A percentile compares a stretch with the other conserved stretches of the same genome.
Evolutionary conservation across 768 basidiomycete species (phyloP).

Genomic region (Agaricus sinodeliciosus): DNA sequence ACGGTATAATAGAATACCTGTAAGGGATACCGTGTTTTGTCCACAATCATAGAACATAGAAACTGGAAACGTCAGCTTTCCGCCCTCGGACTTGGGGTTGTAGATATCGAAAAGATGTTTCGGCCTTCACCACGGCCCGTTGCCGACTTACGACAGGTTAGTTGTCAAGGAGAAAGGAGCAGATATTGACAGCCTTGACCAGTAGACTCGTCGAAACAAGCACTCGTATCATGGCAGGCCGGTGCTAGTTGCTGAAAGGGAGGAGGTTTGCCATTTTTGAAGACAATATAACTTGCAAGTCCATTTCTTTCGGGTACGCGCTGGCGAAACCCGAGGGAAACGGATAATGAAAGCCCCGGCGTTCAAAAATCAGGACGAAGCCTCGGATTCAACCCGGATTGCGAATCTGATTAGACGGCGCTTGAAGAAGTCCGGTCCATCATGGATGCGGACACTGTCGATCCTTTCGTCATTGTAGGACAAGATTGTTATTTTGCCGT

Average conservation of each 20-base stretch:
- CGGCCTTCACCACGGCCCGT: background rate
- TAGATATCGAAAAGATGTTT: background rate
- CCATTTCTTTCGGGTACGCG: background rate
- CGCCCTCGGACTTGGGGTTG: constrained; percentile 4
- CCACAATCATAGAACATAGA: too few species aligned
- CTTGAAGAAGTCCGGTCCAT: too few species aligned
- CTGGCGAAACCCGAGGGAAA: background rate
- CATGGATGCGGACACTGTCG: too few species aligned
- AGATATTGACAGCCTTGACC: background rate
- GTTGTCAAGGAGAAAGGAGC: background rate
- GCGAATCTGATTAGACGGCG: too few species aligned
- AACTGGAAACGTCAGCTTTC: too few species aligned
- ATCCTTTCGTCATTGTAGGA: too few species aligned
- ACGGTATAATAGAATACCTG: too few species aligned
- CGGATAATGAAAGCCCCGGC: background rate
- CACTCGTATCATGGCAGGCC: background rate
- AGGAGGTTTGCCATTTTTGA: background rate
- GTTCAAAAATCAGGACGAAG: too few species aligned
- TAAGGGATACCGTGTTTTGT: too few species aligned
- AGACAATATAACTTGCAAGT: background rate
- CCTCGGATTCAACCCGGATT: too few species aligned
- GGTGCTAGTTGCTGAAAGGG: background rate
- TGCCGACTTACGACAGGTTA: background rate
- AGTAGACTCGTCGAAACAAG: background rate
- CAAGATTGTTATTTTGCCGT: too few species aligned